Base-by-base conservation (phyloP, 2,329 filamentous ascomycete genomes). In the Tolypocladium paradoxum region DNA sequence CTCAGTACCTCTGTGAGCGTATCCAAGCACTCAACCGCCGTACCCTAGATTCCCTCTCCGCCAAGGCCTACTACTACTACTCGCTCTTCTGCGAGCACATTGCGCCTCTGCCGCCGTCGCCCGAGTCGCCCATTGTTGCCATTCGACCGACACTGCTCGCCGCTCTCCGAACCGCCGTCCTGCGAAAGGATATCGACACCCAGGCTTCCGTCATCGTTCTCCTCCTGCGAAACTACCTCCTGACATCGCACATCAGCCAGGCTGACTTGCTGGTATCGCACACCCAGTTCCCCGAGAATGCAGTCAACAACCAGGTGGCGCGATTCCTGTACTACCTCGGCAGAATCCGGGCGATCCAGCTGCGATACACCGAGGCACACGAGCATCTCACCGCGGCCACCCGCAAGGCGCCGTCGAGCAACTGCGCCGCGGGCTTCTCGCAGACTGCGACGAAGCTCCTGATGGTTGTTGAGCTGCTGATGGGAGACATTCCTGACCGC, bases 41-140 rank as follows among this genome's bases (percentile, higher is more conserved):
- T 62, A 97, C 93, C 27, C 76, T 99, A 57, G 93, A 99, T 70
- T 90, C 91, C 49, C 82, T 99, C 55, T 88, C 91, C 55, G 90
- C 92, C 59, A 95, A 95, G 72, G 90, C 92, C 58, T 99, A 96
- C 79, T 97, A 96, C 73, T 99, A 99, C 78, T 96, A 90, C 73
- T 90, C 90, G 27, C 78, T 97, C 62, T 97, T 97, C 76, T 90
- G 87, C 73, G 93, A 99, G 78, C 85, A 95, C 70, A 81, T 95
- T 57, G 82, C 84, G 56, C 91, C 92, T 24, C 82, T 92, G 57
- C 88, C 93, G 46, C 91, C 92, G 27, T 96, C 91, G 51, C 87
- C 90, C 53, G 85, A 89, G 64, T 95, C 91, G 7, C 87, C 90
- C 4, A 83, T 96, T 60, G 88, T 96, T 56, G 79, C 85, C 40